These are phyloP conservation scores for Cystobasidium sp. DNA, from an alignment of 1,284 basidiomycete genomes.

Conservation along the genomic window DNA sequence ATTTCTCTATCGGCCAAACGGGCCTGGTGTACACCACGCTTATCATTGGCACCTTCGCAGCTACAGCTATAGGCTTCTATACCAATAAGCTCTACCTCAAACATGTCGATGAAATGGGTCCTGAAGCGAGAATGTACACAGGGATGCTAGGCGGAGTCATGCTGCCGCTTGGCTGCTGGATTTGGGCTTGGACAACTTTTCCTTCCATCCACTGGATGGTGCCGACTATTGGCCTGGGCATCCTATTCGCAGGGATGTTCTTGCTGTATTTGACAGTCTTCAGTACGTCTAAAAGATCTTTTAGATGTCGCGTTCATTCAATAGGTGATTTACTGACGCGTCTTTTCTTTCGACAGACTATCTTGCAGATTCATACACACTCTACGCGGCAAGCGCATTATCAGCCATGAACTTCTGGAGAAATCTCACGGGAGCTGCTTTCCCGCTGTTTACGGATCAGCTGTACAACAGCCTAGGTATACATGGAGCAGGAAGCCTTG, in stretches of 20 bases:
- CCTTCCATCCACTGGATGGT: constrained; percentile 48
- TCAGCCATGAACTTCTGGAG: constrained; percentile 37
- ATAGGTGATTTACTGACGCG: no score
- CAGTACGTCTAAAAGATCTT: no score
- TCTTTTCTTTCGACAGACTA: constrained; percentile 44
- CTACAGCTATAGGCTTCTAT: constrained; percentile 37
- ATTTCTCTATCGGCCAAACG: constrained; percentile 42
- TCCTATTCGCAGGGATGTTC: constrained; percentile 50
- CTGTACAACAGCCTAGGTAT: constrained; percentile 21
- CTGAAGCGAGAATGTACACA: constrained; percentile 74
- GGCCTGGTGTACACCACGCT: constrained; percentile 47
- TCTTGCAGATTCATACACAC: constrained; percentile 52
- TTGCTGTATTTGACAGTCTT: constrained; percentile 46
- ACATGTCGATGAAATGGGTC: constrained; percentile 64
- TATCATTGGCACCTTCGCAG: constrained; percentile 45
- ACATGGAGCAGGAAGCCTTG: constrained; percentile 20
- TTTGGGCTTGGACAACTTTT: constrained; percentile 48
- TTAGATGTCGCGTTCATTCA: no score
- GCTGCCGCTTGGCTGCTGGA: constrained; percentile 49
- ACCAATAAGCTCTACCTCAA: constrained; percentile 47
- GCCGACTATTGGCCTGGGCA: constrained; percentile 52
- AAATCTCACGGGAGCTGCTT: constrained; percentile 16
- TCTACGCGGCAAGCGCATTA: constrained; percentile 54
- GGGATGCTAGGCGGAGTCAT: constrained; percentile 69
- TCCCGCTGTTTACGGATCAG: constrained; percentile 25